A percentile compares a stretch with the other conserved stretches of the same genome.
These are phyloP conservation scores for Immersiporthe knoxdaviesiana DNA, from an alignment of 2,329 filamentous ascomycete genomes.

Conservation along the genomic window DNA sequence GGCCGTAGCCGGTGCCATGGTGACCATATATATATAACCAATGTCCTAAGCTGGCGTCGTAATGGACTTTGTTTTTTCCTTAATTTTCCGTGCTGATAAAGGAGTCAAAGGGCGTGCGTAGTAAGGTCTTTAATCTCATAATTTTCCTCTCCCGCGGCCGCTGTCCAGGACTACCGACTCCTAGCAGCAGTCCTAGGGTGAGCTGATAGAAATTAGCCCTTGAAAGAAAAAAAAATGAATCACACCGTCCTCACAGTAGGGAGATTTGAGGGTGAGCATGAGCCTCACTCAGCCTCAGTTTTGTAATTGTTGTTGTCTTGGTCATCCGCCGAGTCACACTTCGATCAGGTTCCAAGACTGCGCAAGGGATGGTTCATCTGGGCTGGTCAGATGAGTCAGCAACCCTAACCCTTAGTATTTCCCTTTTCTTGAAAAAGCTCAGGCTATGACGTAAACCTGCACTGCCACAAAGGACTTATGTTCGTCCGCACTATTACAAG, in stretches of 20 bases:
- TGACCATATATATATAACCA: not conserved
- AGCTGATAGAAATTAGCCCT: not conserved
- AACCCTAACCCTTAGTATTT: too few species aligned
- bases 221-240: not conserved
- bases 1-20: not conserved
- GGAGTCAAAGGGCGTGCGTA: not conserved
- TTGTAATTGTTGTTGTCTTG: not conserved
- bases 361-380: not conserved
- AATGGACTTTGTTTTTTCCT: not conserved
- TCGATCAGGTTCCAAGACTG: not conserved
- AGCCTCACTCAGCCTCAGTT: not conserved
- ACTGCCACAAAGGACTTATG: not conserved
- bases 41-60: not conserved
- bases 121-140: too few species aligned
- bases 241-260: not conserved
- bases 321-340: constrained; percentile 5
- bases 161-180: not conserved
- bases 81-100: not conserved
- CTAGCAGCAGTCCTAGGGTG: not conserved
- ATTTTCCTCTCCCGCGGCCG: not conserved
- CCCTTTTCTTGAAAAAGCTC: not conserved
- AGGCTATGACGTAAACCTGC: not conserved
- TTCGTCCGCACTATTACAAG: too few species aligned
- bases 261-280: not conserved
- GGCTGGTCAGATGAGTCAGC: too few species aligned